phyloP scores from a whole-genome alignment of 108 stramenopile species.

The Skeletonema menzelii region DNA sequence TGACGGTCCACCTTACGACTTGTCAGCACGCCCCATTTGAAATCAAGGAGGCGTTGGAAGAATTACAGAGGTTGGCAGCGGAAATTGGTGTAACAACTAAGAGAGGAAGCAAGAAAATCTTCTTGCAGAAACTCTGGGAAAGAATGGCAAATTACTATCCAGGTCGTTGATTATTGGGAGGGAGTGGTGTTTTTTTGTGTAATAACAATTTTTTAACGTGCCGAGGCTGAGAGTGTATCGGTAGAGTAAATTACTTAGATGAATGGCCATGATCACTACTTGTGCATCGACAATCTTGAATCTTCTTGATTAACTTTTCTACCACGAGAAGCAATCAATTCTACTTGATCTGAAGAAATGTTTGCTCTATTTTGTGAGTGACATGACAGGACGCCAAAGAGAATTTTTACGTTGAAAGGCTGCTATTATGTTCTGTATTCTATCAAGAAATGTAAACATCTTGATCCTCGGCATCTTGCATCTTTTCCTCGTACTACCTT shows the following conservation, averaged over 20 bases:
- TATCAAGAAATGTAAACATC: neutral
- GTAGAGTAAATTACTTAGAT: too few species aligned
- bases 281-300: too few species aligned
- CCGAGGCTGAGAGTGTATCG: neutral
- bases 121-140: slow-evolving; percentile 15
- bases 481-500: neutral
- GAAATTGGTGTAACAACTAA: slow-evolving; percentile 5
- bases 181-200: too few species aligned
- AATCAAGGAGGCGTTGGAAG: slow-evolving; percentile 5
- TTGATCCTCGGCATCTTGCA: neutral
- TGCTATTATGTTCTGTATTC: neutral
- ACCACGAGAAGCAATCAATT: neutral
- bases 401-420: neutral
- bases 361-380: neutral
- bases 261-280: too few species aligned
- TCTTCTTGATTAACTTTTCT: neutral
- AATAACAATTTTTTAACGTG: neutral
- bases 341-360: neutral
- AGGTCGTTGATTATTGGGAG: neutral
- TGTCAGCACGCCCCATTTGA: slow-evolving; percentile 12
- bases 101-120: slow-evolving; percentile 15
- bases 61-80: slow-evolving; percentile 13
- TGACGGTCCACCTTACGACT: slow-evolving; percentile 2
- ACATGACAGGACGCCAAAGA: neutral
- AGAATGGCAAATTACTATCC: slow-evolving; percentile 7